A percentile compares a stretch with the other conserved stretches of the same genome.
Evolutionary conservation across 1,139 yeast genomes (phyloP).

Genomic region (Candida sanyaensis): DNA sequence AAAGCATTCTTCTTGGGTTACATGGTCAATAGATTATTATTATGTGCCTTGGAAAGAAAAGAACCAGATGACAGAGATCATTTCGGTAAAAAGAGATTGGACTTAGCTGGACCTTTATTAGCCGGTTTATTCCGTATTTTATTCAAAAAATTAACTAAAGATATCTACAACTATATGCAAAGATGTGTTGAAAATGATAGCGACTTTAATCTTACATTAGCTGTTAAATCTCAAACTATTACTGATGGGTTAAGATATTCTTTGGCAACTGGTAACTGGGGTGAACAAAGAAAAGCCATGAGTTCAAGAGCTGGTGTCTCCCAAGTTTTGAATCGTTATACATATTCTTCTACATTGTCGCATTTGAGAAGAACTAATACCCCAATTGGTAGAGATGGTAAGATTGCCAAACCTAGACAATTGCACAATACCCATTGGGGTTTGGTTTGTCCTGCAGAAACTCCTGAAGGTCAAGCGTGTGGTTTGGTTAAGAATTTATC

Average conservation of each 20-base stretch:
- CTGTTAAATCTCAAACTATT: conserved; percentile 95
- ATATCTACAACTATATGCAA: conserved; percentile 97
- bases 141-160: conserved; percentile 91
- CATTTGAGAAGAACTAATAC: conserved; percentile 99
- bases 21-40: conserved; percentile 91
- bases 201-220: conserved; percentile 93
- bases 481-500: conserved; percentile 96
- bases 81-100: conserved; percentile 97
- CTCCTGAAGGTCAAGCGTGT: conserved; percentile 99
- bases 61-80: conserved; percentile 99
- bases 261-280: conserved; percentile 99
- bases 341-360: conserved; percentile 94
- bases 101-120: conserved; percentile 95
- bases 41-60: conserved; percentile 95
- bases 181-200: conserved; percentile 98
- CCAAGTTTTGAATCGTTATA: conserved; percentile 95
- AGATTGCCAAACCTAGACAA: conserved; percentile 97
- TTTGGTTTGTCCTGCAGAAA: conserved; percentile 98
- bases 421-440: conserved; percentile 99
- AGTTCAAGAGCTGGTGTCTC: conserved; percentile 99
- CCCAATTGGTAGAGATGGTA: conserved; percentile 98
- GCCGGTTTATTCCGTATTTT: conserved; percentile 93
- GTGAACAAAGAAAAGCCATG: conserved; percentile 99
- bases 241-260: conserved; percentile 98
- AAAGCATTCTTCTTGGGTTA: conserved; percentile 97